Evolutionary conservation across 257 asterid genomes (phyloP), one percentile per base, ranked within the genome.

Genomic region (Nicotiana tabacum): DNA sequence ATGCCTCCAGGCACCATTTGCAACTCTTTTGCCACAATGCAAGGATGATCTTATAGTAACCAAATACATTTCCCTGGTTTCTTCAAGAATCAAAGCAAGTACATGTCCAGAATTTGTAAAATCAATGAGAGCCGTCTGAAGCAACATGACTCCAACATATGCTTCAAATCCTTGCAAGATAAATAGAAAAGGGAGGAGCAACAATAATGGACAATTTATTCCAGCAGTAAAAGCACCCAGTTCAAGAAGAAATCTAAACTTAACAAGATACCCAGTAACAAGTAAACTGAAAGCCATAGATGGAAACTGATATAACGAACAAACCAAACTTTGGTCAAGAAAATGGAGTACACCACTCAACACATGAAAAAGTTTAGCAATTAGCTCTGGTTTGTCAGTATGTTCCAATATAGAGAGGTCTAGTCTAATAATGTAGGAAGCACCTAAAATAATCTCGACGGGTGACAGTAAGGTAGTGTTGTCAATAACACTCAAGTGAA

Each of bases 241-340:
- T 16, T 55, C 61, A 55, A 13, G 61, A 15, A 55, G 61, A 16
- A 55, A 55, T 55, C 61, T 6, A 55, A 55, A 6, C 61, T 55
- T 55, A 55, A 55, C 21, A 55, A 55, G 61, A 55, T 55, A 55
- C 61, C n/a, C 61, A 55, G 1, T 7, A 6, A 55, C 8, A 55
- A 55, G 61, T 15, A 55, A 55, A 16, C 15, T 15, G n/a, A 55
- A 55, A 15, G 18, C 58, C 58, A 55, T 6, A 0, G 21, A 6
- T 55, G 61, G 61, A 55, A 55, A 55, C 6, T 55, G 61, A 82
- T 88, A 83, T 32, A 95, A 91, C 83, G 88, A 90, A 93, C 99
- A 95, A 86, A 95, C 88, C 91, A 95, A 86, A 76, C 99, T 98
- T 87, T 93, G 94, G 84, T 95, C 97, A 32, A 87, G 91, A 90